These are phyloP conservation scores for Evernia prunastri DNA, from an alignment of 495 filamentous ascomycete species.

Conservation along the genomic window DNA sequence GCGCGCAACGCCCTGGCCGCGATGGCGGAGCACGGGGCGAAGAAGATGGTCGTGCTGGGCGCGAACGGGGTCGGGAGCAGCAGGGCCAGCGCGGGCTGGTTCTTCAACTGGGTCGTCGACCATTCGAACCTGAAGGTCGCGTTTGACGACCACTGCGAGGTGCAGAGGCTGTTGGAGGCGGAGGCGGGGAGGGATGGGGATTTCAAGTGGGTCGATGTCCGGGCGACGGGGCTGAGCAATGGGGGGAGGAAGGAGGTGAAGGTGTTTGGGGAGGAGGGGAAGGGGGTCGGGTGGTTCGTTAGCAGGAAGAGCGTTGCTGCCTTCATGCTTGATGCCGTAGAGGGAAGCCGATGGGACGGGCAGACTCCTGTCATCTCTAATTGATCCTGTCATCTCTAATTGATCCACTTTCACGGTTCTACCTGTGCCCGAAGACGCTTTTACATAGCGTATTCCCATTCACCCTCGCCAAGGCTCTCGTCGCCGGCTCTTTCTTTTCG, in stretches of 20 bases:
- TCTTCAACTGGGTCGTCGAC: conserved; percentile 33
- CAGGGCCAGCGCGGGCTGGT: conserved; percentile 28
- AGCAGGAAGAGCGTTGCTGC: conserved; percentile 32
- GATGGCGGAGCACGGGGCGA: conserved; percentile 35
- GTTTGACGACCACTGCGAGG: conserved; percentile 32
- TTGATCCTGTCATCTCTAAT: background rate
- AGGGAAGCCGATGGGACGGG: conserved; percentile 33
- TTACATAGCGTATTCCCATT: too few relatives aligned
- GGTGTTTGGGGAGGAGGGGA: conserved; percentile 32
- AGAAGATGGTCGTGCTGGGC: conserved; percentile 36
- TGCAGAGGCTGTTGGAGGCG: conserved; percentile 10
- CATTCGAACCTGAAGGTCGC: conserved; percentile 30
- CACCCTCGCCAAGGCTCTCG: too few relatives aligned
- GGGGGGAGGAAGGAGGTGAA: conserved; percentile 30
- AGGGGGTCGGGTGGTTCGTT: conserved; percentile 12
- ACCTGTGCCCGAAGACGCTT: background rate
- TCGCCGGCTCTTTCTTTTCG: too few relatives aligned
- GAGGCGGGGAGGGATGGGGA: conserved; percentile 17
- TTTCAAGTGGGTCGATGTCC: conserved; percentile 33
- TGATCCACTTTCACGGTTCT: too few relatives aligned
- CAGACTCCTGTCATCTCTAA: conserved; percentile 15
- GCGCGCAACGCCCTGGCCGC: conserved; percentile 30
- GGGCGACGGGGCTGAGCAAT: conserved; percentile 34
- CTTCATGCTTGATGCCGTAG: conserved; percentile 39
- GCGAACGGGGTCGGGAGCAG: conserved; percentile 36